phyloP scores from a whole-genome alignment of 768 basidiomycete genomes.

The Suillus brevipes region DNA sequence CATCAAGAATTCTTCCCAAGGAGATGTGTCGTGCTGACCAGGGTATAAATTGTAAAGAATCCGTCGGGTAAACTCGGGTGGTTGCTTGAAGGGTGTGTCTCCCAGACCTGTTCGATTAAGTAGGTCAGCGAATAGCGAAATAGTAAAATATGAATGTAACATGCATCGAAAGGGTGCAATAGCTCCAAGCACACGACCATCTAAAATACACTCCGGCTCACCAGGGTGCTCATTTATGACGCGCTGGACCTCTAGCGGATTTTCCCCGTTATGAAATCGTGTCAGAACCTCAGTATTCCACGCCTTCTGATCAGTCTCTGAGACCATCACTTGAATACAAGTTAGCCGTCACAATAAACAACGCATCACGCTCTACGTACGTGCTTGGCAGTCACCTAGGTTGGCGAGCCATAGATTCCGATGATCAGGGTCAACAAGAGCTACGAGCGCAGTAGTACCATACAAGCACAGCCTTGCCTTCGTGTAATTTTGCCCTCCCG shows the following conservation, averaged over 20 bases:
- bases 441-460: conserved; percentile 74
- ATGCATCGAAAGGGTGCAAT: conserved; percentile 76
- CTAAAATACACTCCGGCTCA: conserved; percentile 66
- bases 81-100: conserved; percentile 73
- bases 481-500: conserved; percentile 58
- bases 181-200: conserved; percentile 71
- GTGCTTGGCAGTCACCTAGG: conserved; percentile 77
- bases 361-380: conserved; percentile 40
- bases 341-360: conserved; percentile 14
- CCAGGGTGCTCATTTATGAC: conserved; percentile 64
- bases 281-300: conserved; percentile 67
- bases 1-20: conserved; percentile 68
- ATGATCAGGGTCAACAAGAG: conserved; percentile 68
- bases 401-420: conserved; percentile 78
- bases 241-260: conserved; percentile 63
- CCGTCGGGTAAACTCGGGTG: conserved; percentile 64
- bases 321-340: conserved; percentile 47
- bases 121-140: conserved; percentile 9
- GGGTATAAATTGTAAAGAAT: conserved; percentile 67
- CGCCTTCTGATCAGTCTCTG: conserved; percentile 44
- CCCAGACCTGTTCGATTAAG: conserved; percentile 50
- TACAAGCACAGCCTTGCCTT: conserved; percentile 75
- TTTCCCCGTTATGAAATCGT: conserved; percentile 69
- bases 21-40: conserved; percentile 58
- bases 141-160: conserved; percentile 31